Percentiles rank a stretch among this genome's conserved stretches.
Conservation (phyloP, 768 basidiomycete genomes). For the Rhodocollybia butyracea region DNA sequence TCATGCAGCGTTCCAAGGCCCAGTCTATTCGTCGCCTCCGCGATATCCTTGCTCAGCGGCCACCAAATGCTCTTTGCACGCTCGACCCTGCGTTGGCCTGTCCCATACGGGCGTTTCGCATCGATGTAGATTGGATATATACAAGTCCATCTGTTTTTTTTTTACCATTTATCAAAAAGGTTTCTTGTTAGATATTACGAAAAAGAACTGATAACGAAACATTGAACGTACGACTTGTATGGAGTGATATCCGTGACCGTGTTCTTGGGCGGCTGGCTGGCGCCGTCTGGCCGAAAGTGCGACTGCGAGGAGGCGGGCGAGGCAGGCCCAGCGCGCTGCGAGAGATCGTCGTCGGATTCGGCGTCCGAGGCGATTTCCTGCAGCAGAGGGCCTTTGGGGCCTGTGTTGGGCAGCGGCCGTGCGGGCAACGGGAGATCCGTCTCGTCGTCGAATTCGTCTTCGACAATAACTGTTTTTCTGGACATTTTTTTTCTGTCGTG, state of each 20-base stretch:
- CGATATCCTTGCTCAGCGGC: constrained; percentile 92
- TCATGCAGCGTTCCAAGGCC: constrained; percentile 85
- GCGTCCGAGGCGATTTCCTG: constrained; percentile 68
- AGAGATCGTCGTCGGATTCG: constrained; percentile 30
- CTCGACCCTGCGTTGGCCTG: constrained; percentile 78
- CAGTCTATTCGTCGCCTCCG: constrained; percentile 73
- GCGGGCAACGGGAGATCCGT: constrained; percentile 84
- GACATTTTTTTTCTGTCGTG: constrained; percentile 44
- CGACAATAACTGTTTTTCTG: constrained; percentile 63
- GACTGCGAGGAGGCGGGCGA: constrained; percentile 39
- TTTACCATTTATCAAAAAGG: not conserved
- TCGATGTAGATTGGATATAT: constrained; percentile 98
- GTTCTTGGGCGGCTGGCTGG: constrained; percentile 22
- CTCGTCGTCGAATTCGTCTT: constrained; percentile 91
- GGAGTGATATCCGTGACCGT: constrained; percentile 73
- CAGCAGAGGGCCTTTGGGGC: constrained; percentile 71
- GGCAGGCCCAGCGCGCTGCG: constrained; percentile 50
- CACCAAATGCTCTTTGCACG: constrained; percentile 86
- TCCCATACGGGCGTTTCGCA: constrained; percentile 85
- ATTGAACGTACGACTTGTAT: constrained; percentile 67
- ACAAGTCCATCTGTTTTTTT: constrained; percentile 85
- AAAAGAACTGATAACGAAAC: not conserved
- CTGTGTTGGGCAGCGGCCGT: constrained; percentile 61
- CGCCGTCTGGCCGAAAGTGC: constrained; percentile 16
- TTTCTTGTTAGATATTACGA: too few species aligned